Percentiles rank a stretch among this genome's conserved stretches.
phyloP scores from a whole-genome alignment of 169 alveolate species.

The Eimeria zaria region DNA sequence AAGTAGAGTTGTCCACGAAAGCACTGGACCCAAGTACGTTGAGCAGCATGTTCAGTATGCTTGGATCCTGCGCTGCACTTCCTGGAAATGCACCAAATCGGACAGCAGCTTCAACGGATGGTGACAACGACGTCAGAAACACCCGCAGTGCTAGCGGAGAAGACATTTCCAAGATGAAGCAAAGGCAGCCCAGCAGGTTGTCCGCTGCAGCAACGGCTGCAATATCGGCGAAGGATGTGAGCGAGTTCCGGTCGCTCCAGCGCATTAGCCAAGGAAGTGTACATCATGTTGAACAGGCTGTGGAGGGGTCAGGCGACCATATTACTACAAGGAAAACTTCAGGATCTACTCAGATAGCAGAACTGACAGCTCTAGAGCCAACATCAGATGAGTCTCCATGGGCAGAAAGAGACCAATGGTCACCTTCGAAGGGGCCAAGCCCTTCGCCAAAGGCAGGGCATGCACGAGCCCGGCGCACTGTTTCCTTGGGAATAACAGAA shows the following conservation, averaged over 20 bases:
- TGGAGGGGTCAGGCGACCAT: background rate
- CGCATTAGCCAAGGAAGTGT: constrained; percentile 48
- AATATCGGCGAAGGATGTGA: constrained; percentile 39
- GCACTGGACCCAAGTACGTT: constrained; percentile 33
- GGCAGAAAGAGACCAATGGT: background rate
- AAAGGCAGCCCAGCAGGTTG: constrained; percentile 11
- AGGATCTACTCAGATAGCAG: background rate
- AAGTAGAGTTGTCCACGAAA: background rate
- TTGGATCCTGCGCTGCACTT: constrained; percentile 70
- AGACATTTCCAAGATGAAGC: background rate
- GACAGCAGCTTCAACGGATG: background rate
- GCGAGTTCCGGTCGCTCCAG: constrained; percentile 11
- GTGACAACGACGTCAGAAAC: background rate
- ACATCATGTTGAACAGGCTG: constrained; percentile 19
- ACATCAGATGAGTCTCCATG: background rate
- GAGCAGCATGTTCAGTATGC: constrained; percentile 72
- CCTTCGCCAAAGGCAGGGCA: constrained; percentile 10
- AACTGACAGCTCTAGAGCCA: background rate
- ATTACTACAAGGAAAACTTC: background rate
- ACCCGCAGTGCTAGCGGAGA: background rate
- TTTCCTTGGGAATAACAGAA: constrained; percentile 54
- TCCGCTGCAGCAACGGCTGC: constrained; percentile 70
- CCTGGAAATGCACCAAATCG: constrained; percentile 35
- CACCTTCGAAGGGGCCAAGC: background rate
- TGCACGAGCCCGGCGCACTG: constrained; percentile 66